These are phyloP conservation scores for Leishmania braziliensis DNA, from an alignment of 208 protist genomes.

Conservation along the genomic window DNA sequence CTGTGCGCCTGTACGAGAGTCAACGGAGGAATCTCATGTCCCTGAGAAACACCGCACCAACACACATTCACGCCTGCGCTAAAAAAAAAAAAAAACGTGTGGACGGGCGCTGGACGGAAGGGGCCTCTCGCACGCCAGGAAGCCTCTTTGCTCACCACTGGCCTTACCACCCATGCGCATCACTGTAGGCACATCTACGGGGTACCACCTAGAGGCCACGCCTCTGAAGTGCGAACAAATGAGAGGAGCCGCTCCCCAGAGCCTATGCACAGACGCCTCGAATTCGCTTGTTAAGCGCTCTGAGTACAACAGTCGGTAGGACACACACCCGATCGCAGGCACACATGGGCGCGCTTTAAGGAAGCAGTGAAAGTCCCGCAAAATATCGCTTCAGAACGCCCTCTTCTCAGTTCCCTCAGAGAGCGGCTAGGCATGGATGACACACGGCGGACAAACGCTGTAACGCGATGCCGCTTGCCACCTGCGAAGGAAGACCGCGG, in stretches of 20 bases:
- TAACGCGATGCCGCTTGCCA: constrained; percentile 84
- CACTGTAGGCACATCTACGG: neutral
- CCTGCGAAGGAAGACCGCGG: constrained; percentile 72
- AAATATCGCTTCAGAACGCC: neutral
- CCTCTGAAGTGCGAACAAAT: neutral
- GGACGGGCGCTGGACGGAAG: neutral
- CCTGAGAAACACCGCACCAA: neutral
- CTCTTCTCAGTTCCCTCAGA: constrained; percentile 22
- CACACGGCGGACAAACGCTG: constrained; percentile 75
- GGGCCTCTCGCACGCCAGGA: neutral
- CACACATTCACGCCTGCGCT: neutral
- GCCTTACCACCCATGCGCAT: neutral
- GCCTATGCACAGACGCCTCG: neutral
- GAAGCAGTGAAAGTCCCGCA: neutral
- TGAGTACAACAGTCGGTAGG: neutral
- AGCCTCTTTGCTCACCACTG: neutral
- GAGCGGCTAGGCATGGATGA: constrained; percentile 56
- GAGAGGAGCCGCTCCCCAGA: neutral
- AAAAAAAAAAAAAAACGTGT: too few relatives aligned
- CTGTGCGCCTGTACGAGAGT: neutral
- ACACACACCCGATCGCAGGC: neutral
- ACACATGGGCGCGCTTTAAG: neutral
- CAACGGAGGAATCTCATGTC: neutral
- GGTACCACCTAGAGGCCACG: neutral
- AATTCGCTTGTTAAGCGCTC: too few relatives aligned